These are phyloP conservation scores for Mortierella hygrophila DNA, from an alignment of 192 early-diverging fungal genomes.

Conservation along the genomic window DNA sequence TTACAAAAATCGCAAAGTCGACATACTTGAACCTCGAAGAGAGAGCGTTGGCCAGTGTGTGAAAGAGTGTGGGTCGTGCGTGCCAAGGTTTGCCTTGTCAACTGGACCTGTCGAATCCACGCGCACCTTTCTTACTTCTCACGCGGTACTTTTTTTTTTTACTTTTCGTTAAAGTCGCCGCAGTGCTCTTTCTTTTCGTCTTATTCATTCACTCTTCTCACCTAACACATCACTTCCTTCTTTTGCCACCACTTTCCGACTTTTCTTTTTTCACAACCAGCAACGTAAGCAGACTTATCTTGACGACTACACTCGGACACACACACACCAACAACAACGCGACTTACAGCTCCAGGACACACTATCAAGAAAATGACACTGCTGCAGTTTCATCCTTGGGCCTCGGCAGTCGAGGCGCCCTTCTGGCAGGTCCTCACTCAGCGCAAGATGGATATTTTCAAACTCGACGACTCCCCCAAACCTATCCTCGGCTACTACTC, in stretches of 20 bases:
- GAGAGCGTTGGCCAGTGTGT: background rate
- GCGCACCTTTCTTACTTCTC: background rate
- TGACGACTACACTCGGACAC: background rate
- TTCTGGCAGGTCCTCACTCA: constrained; percentile 91
- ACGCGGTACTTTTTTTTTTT: background rate
- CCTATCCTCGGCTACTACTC: constrained; percentile 75
- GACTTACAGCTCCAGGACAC: background rate
- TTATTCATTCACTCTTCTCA: background rate
- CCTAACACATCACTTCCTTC: background rate
- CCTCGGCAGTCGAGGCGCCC: constrained; percentile 86
- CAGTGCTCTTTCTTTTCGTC: background rate
- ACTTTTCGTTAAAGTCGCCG: background rate
- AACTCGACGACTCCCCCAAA: constrained; percentile 76
- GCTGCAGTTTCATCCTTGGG: constrained; percentile 89
- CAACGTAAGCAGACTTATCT: background rate
- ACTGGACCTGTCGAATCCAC: background rate
- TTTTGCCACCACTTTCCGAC: background rate
- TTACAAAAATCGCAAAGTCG: background rate
- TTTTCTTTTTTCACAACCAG: background rate
- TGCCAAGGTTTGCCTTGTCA: background rate
- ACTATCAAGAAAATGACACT: constrained; percentile 30
- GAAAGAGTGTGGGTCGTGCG: background rate
- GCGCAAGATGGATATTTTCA: constrained; percentile 87
- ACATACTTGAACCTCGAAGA: background rate
- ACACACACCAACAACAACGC: background rate